Evolutionary conservation across 352 stramenopile genomes (phyloP).

Genomic region (Pythium dissimile): DNA sequence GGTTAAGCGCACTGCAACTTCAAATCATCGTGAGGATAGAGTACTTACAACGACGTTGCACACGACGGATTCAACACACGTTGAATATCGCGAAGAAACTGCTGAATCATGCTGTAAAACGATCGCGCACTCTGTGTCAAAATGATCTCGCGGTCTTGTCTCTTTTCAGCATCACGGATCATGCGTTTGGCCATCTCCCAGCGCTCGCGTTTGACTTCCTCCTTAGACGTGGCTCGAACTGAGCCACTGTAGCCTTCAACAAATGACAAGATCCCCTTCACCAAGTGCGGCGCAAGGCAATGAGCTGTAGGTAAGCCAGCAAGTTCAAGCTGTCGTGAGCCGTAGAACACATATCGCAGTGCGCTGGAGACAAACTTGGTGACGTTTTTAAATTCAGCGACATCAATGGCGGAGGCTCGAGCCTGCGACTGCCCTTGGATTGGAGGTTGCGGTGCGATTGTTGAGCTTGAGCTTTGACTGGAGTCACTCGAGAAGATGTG

Average conservation of each 20-base stretch:
- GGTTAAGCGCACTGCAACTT: background rate
- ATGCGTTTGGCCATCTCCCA: constrained; percentile 73
- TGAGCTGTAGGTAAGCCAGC: constrained; percentile 71
- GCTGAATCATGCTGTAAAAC: constrained; percentile 79
- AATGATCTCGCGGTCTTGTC: constrained; percentile 68
- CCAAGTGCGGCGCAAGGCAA: constrained; percentile 63
- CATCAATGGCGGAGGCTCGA: constrained; percentile 37
- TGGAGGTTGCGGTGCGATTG: background rate
- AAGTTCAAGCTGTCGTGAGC: constrained; percentile 71
- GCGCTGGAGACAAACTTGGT: constrained; percentile 72
- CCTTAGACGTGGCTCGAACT: constrained; percentile 60
- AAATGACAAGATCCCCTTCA: constrained; percentile 52
- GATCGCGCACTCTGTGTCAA: constrained; percentile 72
- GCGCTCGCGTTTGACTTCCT: constrained; percentile 81
- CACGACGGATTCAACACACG: constrained; percentile 79
- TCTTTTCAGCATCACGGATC: constrained; percentile 71
- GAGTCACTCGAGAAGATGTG: constrained; percentile 55
- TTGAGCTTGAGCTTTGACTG: background rate
- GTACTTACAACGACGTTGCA: constrained; percentile 41
- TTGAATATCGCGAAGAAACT: constrained; percentile 75
- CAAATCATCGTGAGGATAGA: background rate
- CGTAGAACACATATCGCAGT: constrained; percentile 80
- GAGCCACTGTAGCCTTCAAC: constrained; percentile 61
- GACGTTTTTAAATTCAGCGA: constrained; percentile 75
- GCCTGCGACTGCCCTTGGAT: background rate